Percentiles rank a stretch among this genome's conserved stretches.
Conservation (phyloP, 139 green algal species). For the Ulvella scutata region DNA sequence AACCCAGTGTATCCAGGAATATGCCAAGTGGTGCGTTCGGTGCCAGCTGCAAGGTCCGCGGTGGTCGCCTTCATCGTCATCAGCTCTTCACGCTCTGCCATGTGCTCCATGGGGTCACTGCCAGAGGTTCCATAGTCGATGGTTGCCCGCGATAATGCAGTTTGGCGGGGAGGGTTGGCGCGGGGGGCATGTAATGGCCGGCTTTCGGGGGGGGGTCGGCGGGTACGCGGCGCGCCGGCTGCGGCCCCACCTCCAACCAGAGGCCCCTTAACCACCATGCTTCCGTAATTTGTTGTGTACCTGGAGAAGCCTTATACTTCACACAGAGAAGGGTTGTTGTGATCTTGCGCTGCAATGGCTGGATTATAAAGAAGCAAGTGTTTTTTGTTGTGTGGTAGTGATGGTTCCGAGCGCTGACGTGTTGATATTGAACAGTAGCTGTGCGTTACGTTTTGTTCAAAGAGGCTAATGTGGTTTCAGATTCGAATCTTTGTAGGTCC, state of each 20-base stretch:
- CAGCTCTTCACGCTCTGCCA: neutral
- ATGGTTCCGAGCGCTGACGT: no score
- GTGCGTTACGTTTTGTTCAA: no score
- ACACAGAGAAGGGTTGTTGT: no score
- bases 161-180: neutral
- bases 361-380: no score
- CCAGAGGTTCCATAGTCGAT: conserved; percentile 5
- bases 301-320: no score
- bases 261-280: neutral
- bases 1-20: conserved; percentile 18
- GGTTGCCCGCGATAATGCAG: neutral
- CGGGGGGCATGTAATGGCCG: neutral
- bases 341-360: no score
- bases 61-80: conserved; percentile 8
- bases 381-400: no score
- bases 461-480: no score
- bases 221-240: neutral
- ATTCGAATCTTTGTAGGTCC: no score
- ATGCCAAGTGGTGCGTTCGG: conserved; percentile 6
- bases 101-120: conserved; percentile 6
- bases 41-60: conserved; percentile 8
- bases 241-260: neutral
- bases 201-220: neutral
- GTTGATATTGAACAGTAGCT: no score
- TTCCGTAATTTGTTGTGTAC: conserved; percentile 1